phyloP scores from a whole-genome alignment of 2,329 filamentous ascomycete species.

The Colletotrichum eleusines region DNA sequence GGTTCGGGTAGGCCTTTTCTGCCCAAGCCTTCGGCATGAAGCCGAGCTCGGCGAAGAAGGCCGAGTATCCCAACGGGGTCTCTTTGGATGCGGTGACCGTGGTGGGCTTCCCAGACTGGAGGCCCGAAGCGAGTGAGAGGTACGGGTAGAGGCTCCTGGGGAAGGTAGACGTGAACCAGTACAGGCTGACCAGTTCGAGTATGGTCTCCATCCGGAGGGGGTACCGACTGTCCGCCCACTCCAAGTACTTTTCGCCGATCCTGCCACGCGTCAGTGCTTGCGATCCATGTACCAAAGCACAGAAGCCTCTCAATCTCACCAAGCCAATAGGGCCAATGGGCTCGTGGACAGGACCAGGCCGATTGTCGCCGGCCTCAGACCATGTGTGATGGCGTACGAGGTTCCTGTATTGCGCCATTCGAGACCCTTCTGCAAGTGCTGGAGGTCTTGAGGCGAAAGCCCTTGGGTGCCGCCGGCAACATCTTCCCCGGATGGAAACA shows the following conservation, averaged over 20 bases:
- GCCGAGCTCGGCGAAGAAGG: conserved; percentile 57
- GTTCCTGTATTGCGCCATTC: conserved; percentile 56
- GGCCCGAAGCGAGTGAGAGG: conserved; percentile 43
- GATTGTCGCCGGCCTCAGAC: conserved; percentile 66
- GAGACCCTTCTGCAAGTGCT: conserved; percentile 49
- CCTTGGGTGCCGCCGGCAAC: conserved; percentile 13
- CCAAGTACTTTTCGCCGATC: conserved; percentile 68
- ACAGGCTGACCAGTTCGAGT: conserved; percentile 63
- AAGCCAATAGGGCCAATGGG: conserved; percentile 68
- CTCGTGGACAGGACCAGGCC: conserved; percentile 65
- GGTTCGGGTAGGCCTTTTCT: conserved; percentile 42
- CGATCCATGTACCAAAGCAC: not conserved
- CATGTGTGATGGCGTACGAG: conserved; percentile 66
- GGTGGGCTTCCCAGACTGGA: not conserved
- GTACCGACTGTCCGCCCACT: conserved; percentile 60
- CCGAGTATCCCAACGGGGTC: conserved; percentile 61
- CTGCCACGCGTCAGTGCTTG: conserved; percentile 44
- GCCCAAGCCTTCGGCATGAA: conserved; percentile 53
- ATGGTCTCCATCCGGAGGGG: conserved; percentile 57
- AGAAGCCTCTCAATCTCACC: conserved; percentile 48
- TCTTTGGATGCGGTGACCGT: conserved; percentile 49
- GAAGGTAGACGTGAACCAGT: conserved; percentile 66
- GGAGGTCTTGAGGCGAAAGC: conserved; percentile 17
- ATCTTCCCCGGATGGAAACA: not conserved
- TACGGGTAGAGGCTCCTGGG: conserved; percentile 64